Conservation (phyloP, 169 alveolate species). For the Cryptosporidium sp. region DNA sequence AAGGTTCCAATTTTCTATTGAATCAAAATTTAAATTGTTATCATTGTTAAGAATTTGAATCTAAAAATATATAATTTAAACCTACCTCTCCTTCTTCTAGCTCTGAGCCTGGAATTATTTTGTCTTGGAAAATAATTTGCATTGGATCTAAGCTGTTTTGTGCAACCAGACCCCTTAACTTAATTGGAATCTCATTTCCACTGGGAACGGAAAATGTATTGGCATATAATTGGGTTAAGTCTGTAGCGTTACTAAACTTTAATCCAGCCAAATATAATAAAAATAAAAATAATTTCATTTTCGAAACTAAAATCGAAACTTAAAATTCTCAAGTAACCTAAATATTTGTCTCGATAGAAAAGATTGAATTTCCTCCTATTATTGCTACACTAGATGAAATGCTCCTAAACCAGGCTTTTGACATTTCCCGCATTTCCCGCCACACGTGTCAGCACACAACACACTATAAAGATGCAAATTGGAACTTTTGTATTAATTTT, state of each 20-base stretch:
- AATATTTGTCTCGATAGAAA: background rate
- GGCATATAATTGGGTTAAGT: background rate
- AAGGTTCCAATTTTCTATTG: background rate
- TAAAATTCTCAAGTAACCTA: background rate
- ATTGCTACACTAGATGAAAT: background rate
- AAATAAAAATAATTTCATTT: background rate
- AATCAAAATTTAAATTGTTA: background rate
- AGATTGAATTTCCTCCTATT: background rate
- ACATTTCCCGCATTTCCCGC: slow-evolving; percentile 40
- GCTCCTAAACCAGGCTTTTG: background rate
- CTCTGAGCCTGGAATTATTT: background rate
- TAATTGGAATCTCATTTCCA: background rate
- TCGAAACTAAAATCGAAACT: background rate
- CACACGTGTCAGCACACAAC: slow-evolving; percentile 31
- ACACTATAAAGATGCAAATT: background rate
- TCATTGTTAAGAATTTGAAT: background rate
- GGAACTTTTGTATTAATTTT: background rate
- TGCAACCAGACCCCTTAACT: slow-evolving; percentile 19
- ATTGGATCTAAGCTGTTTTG: slow-evolving; percentile 21
- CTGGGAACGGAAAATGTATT: background rate
- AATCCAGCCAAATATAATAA: background rate
- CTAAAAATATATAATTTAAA: background rate
- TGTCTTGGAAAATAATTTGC: background rate
- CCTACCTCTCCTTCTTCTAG: slow-evolving; percentile 63
- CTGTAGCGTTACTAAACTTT: background rate